Evolutionary conservation across 805 yeast species (phyloP).

Genomic region (Metschnikowia proteae): DNA sequence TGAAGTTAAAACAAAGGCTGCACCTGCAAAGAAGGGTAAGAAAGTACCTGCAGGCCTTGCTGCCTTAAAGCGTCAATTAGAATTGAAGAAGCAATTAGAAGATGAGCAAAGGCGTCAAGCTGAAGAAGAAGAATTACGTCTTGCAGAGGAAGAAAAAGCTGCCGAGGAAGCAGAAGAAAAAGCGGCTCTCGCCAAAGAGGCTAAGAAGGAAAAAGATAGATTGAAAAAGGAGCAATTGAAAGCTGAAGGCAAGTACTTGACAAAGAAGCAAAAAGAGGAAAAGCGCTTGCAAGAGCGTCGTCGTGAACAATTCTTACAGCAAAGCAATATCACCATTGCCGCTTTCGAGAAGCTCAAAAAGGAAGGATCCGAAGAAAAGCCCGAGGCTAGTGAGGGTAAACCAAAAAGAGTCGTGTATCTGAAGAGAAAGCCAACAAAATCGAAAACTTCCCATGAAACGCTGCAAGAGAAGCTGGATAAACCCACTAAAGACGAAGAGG

Average conservation of each 20-base stretch:
- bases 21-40: conserved; percentile 52
- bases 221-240: conserved; percentile 84
- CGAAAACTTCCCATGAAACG: conserved; percentile 36
- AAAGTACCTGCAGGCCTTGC: conserved; percentile 90
- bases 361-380: conserved; percentile 18
- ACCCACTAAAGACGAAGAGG: conserved; percentile 21
- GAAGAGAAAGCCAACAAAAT: conserved; percentile 59
- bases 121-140: conserved; percentile 58
- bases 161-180: conserved; percentile 62
- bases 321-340: conserved; percentile 69
- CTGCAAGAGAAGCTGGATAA: conserved; percentile 4
- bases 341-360: conserved; percentile 47
- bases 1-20: conserved; percentile 31
- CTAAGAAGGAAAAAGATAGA: conserved; percentile 84
- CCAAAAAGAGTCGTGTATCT: conserved; percentile 69
- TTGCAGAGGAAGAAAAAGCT: conserved; percentile 48
- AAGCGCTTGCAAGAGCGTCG: conserved; percentile 82
- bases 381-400: conserved; percentile 29
- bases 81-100: conserved; percentile 80
- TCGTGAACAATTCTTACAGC: conserved; percentile 74
- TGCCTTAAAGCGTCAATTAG: conserved; percentile 85
- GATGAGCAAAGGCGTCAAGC: conserved; percentile 72
- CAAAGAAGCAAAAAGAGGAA: conserved; percentile 94
- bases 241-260: conserved; percentile 91
- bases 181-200: conserved; percentile 53